Percentiles rank a stretch among this genome's conserved stretches.
Conservation (phyloP, 1,284 basidiomycete genomes). For the Naganishia sp. region DNA sequence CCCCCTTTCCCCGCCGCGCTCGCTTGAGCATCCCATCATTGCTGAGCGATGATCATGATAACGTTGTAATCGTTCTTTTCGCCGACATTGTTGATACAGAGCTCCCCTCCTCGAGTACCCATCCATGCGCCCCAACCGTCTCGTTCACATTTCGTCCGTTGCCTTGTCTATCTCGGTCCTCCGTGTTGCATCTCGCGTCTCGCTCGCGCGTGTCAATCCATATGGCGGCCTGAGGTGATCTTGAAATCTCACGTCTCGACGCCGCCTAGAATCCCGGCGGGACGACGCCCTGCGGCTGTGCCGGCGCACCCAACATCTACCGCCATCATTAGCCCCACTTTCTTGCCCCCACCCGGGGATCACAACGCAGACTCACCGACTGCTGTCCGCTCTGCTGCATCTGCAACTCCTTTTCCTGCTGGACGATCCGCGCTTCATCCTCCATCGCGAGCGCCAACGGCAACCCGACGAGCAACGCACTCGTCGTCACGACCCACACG, state of each 20-base stretch:
- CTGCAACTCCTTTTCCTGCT: slow-evolving; percentile 92
- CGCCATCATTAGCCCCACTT: not conserved
- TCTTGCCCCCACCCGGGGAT: too few relatives aligned
- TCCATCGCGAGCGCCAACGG: slow-evolving; percentile 90
- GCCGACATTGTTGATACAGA: too few relatives aligned
- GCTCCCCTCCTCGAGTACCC: too few relatives aligned
- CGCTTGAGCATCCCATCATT: too few relatives aligned
- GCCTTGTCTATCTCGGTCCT: too few relatives aligned
- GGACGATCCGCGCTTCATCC: slow-evolving; percentile 90
- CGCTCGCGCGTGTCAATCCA: too few relatives aligned
- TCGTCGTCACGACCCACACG: slow-evolving; percentile 93
- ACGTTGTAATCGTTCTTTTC: too few relatives aligned
- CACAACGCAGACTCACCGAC: slow-evolving; percentile 63
- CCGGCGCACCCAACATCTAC: slow-evolving; percentile 42
- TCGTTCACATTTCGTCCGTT: too few relatives aligned
- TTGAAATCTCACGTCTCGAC: not conserved
- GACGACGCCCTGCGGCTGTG: slow-evolving; percentile 44
- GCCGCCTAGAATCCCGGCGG: slow-evolving; percentile 49
- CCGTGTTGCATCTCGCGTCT: not conserved
- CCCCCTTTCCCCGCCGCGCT: too few relatives aligned
- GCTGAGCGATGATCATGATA: too few relatives aligned
- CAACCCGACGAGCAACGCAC: slow-evolving; percentile 86
- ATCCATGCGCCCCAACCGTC: too few relatives aligned
- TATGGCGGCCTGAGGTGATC: not conserved
- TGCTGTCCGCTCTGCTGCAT: slow-evolving; percentile 90